Evolutionary conservation across 2,329 filamentous ascomycete genomes (phyloP), one percentile per base, ranked within the genome.

Genomic region (Catunica adiposa): DNA sequence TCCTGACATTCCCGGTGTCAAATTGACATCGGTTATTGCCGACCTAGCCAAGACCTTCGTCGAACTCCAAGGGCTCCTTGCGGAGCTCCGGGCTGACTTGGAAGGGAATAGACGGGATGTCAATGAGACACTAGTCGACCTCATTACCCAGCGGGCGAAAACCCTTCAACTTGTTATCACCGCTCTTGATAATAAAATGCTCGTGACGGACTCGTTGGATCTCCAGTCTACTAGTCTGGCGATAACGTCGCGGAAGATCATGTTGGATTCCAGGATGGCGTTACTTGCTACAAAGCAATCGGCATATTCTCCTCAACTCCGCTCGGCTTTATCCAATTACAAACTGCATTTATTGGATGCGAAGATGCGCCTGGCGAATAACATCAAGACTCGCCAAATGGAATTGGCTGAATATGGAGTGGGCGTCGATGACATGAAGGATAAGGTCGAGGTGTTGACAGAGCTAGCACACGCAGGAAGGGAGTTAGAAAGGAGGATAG

Each of bases 41-140:
- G 40, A 44, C 20, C 20, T 44, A 7, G 40, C 40, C 7, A 44
- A 44, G 20, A n/a, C 15, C 8, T 44, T 17, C 20, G 40, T 44
- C n/a, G 15, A n/a, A 2, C 20, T 44, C 3, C 40, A 44, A 44
- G 15, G 20, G 8, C 15, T 17, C 7, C 20, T 44, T 3, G 40
- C 40, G 1, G 9, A 8, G 15, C 3, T 22, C 11, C 40, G 40
- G 2, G 9, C 71, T 54, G 63, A 69, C 1, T 69, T 80, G 1
- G 77, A 80, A 59, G 68, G 71, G 1, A 80, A 80, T 61, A 76
- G 80, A 63, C 73, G 74, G 29, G 67, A 71, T 20, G 66, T 76
- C 3, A 74, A 34, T 11, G 5, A 5, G 29, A 5, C 29, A 5
- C 11, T 34, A 34, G 5, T 34, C 5, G 29, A 34, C 29, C 29